Evolutionary conservation across 2,329 filamentous ascomycete species (phyloP).

Genomic region (Anisogramma anomala): DNA sequence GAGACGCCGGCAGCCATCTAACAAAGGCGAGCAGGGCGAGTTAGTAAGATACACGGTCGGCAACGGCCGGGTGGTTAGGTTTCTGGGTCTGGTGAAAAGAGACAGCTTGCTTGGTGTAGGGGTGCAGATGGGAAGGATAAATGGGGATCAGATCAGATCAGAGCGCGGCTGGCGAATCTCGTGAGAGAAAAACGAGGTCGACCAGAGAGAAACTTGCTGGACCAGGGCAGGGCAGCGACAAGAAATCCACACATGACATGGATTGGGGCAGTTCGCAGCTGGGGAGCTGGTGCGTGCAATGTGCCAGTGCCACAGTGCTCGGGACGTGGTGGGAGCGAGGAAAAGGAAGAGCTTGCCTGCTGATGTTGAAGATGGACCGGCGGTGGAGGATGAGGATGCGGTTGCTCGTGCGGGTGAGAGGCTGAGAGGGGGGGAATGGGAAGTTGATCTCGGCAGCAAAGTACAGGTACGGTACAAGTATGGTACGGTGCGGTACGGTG

Average conservation of each 20-base stretch:
- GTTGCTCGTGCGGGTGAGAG: background rate
- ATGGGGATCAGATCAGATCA: slow-evolving; percentile 3
- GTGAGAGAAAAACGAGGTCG: background rate
- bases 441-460: too few relatives aligned
- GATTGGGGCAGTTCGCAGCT: slow-evolving; percentile 1
- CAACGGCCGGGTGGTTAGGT: too few relatives aligned
- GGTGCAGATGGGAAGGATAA: background rate
- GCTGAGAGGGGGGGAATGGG: background rate
- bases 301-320: background rate
- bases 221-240: slow-evolving; percentile 2
- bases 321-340: background rate
- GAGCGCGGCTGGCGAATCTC: background rate
- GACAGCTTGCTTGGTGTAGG: background rate
- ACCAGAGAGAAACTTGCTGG: background rate
- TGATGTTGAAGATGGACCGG: background rate
- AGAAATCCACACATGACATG: slow-evolving; percentile 2
- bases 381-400: background rate
- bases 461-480: too few relatives aligned
- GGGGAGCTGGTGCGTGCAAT: background rate
- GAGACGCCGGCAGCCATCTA: slow-evolving; percentile 16
- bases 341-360: background rate
- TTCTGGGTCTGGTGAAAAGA: background rate
- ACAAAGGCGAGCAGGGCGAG: slow-evolving; percentile 10
- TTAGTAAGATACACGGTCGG: slow-evolving; percentile 9
- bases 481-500: too few relatives aligned